Evolutionary conservation across 2,329 filamentous ascomycete genomes (phyloP).

Genomic region (Colletotrichum cordylinicola): DNA sequence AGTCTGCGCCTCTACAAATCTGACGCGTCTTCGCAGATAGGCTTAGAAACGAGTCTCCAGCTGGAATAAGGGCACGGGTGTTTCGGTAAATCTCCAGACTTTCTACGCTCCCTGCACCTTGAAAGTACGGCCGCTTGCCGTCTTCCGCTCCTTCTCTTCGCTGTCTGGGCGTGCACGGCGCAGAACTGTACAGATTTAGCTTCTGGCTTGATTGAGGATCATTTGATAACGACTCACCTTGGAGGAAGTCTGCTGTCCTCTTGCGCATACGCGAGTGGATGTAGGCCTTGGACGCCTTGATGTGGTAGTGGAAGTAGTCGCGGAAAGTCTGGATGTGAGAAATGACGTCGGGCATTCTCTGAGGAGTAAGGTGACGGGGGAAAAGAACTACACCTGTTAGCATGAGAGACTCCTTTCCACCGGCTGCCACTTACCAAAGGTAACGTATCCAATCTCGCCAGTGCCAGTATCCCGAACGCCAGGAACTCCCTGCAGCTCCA

Average conservation of each 20-base stretch:
- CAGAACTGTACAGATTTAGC: slow-evolving; percentile 66
- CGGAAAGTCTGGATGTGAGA: slow-evolving; percentile 99
- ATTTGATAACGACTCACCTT: slow-evolving; percentile 67
- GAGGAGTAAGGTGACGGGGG: slow-evolving; percentile 88
- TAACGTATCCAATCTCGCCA: slow-evolving; percentile 95
- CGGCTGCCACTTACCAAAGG: slow-evolving; percentile 74
- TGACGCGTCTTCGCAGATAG: background rate
- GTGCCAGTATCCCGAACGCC: slow-evolving; percentile 79
- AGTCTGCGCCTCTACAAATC: background rate
- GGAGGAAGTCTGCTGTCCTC: slow-evolving; percentile 96
- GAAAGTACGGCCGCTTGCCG: slow-evolving; percentile 95
- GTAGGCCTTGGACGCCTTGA: slow-evolving; percentile 99
- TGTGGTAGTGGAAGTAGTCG: slow-evolving; percentile 99
- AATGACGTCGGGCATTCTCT: slow-evolving; percentile 93
- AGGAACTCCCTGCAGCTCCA: slow-evolving; percentile 87
- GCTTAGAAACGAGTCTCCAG: background rate
- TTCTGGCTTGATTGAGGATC: background rate
- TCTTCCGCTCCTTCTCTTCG: slow-evolving; percentile 98
- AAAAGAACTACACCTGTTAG: slow-evolving; percentile 74
- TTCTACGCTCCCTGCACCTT: slow-evolving; percentile 49
- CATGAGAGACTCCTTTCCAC: background rate
- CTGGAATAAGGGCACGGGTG: background rate
- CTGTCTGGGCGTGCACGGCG: slow-evolving; percentile 93
- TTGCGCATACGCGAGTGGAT: slow-evolving; percentile 98
- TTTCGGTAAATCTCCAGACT: background rate